These are phyloP conservation scores for Fusarium sp. DNA, from an alignment of 2,329 filamentous ascomycete species.

Conservation along the genomic window DNA sequence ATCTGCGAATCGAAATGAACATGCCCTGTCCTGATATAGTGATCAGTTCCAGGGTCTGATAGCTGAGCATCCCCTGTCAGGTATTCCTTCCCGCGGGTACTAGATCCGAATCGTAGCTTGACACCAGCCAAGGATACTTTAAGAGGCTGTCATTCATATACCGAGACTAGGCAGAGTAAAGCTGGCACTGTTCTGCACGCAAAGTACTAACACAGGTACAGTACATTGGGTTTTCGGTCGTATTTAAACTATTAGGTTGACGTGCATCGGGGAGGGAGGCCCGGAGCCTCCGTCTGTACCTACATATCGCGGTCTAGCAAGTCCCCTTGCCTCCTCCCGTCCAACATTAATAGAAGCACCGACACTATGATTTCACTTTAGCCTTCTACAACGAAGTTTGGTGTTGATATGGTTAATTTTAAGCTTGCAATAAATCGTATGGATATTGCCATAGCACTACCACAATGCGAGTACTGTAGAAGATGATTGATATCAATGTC, in stretches of 20 bases:
- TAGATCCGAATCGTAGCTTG: neutral
- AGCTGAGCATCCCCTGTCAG: neutral
- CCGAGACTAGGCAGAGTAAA: neutral
- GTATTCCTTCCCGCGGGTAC: neutral
- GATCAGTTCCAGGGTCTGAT: neutral
- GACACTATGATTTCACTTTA: neutral
- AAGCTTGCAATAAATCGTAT: neutral
- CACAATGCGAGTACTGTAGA: neutral
- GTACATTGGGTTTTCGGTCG: slow-evolving; percentile 18
- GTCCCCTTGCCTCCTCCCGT: neutral
- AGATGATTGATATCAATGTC: neutral
- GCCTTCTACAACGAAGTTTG: neutral
- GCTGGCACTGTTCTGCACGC: neutral
- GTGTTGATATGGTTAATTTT: neutral
- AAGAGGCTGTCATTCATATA: neutral
- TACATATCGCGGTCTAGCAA: neutral
- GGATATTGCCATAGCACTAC: neutral
- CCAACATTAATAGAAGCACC: neutral
- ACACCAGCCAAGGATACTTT: neutral
- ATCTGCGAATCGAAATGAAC: neutral
- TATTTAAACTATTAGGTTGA: slow-evolving; percentile 21
- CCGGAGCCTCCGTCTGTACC: slow-evolving; percentile 7
- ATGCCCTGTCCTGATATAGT: neutral
- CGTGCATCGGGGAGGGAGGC: slow-evolving; percentile 21
- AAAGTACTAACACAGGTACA: neutral